Conservation (phyloP, 352 stramenopile species). For the Aphanomyces cochlioides region DNA sequence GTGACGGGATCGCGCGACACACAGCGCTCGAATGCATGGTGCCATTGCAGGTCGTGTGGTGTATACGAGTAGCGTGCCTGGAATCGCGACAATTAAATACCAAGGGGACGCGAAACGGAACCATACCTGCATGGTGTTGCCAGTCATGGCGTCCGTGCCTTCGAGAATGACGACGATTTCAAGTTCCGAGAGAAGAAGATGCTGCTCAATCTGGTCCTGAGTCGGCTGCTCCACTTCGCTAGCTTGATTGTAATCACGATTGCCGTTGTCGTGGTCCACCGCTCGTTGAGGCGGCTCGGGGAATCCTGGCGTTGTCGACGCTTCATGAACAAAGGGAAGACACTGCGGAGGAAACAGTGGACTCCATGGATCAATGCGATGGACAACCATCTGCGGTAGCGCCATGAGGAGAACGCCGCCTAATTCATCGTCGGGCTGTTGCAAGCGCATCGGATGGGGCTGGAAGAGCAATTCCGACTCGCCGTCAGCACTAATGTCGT, state of each 20-base stretch:
- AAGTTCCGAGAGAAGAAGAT: slow-evolving; percentile 60
- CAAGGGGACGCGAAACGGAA: not conserved
- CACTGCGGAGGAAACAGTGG: slow-evolving; percentile 76
- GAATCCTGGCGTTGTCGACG: slow-evolving; percentile 51
- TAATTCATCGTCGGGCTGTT: slow-evolving; percentile 78
- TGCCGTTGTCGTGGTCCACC: slow-evolving; percentile 78
- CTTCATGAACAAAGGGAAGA: slow-evolving; percentile 42
- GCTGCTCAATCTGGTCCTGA: slow-evolving; percentile 62
- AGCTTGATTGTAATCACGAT: slow-evolving; percentile 41
- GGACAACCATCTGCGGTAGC: slow-evolving; percentile 72
- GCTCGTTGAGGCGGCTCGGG: slow-evolving; percentile 61
- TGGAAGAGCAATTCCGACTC: slow-evolving; percentile 60
- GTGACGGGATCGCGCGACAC: slow-evolving; percentile 45
- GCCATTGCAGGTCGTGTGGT: slow-evolving; percentile 69
- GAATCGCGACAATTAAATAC: not conserved
- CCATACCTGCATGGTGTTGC: slow-evolving; percentile 75
- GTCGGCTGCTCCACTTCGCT: slow-evolving; percentile 49
- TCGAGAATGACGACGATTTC: slow-evolving; percentile 79
- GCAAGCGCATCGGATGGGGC: slow-evolving; percentile 75
- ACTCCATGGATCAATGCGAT: slow-evolving; percentile 82
- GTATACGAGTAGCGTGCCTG: slow-evolving; percentile 54
- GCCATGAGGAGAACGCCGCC: slow-evolving; percentile 78
- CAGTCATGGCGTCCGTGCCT: slow-evolving; percentile 77
- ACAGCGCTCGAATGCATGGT: slow-evolving; percentile 72
- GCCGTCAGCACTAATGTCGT: slow-evolving; percentile 54